Conservation (phyloP, 768 basidiomycete species). For the Dentipellis sp. region DNA sequence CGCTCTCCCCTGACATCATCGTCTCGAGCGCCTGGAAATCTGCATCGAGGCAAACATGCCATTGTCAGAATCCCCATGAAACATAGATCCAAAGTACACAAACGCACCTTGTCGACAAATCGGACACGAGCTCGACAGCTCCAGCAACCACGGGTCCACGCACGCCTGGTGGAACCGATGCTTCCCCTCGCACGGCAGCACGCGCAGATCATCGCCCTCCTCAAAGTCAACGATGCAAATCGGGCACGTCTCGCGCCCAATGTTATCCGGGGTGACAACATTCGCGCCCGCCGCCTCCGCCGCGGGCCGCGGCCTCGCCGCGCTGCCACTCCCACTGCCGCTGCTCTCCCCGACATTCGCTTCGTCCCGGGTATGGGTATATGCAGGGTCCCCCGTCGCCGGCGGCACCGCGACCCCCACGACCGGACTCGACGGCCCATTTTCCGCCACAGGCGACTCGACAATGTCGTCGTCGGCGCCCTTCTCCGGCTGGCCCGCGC, state of each 20-base stretch:
- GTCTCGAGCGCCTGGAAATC: constrained; percentile 28
- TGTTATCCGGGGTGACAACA: constrained; percentile 50
- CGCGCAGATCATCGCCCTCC: constrained; percentile 84
- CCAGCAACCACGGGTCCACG: constrained; percentile 90
- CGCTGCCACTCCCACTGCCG: background rate
- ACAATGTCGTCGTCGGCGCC: background rate
- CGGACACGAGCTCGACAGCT: constrained; percentile 85
- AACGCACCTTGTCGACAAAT: constrained; percentile 79
- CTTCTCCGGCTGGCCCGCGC: background rate
- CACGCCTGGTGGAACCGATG: constrained; percentile 87
- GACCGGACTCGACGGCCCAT: too few relatives aligned
- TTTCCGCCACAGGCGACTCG: too few relatives aligned
- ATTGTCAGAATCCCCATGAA: background rate
- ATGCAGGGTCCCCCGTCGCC: background rate
- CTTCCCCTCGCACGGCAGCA: constrained; percentile 85
- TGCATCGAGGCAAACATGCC: constrained; percentile 1
- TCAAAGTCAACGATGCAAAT: constrained; percentile 95
- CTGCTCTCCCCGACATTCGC: background rate
- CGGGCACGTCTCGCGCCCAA: constrained; percentile 83
- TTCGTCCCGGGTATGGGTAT: background rate
- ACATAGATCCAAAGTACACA: background rate
- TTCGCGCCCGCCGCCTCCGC: constrained; percentile 16
- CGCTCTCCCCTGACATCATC: constrained; percentile 18
- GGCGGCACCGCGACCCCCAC: background rate
- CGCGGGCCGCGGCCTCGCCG: background rate